Conservation (phyloP, 768 basidiomycete genomes). For the Podaxis sp. region DNA sequence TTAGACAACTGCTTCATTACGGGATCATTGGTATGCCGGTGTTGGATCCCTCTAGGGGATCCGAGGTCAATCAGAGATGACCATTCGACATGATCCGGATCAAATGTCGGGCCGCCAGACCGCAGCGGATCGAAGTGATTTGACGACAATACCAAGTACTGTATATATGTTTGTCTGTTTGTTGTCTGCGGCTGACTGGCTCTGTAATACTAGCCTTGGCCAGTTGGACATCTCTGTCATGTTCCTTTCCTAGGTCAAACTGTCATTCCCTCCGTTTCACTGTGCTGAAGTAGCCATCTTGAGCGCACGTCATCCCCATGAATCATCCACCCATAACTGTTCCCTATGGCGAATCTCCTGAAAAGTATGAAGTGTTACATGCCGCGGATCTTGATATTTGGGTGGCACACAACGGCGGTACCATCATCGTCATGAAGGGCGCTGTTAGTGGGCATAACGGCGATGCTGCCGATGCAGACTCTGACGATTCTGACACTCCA, state of each 20-base stretch:
- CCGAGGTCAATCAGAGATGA: too few relatives aligned
- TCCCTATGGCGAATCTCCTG: neutral
- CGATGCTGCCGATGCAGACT: neutral
- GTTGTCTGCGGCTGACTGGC: slow-evolving; percentile 4
- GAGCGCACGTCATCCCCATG: neutral
- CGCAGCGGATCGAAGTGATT: slow-evolving; percentile 1
- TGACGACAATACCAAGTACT: neutral
- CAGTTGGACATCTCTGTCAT: neutral
- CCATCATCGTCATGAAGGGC: slow-evolving; percentile 4
- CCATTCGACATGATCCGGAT: neutral
- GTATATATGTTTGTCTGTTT: slow-evolving; percentile 4
- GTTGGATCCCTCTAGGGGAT: neutral
- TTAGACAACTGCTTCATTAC: neutral
- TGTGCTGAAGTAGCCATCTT: neutral
- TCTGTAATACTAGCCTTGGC: neutral
- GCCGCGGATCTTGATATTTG: slow-evolving; percentile 8
- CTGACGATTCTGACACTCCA: neutral
- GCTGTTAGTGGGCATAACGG: neutral
- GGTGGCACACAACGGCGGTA: slow-evolving; percentile 4
- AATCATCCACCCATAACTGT: neutral
- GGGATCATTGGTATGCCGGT: neutral
- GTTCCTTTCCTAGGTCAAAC: neutral
- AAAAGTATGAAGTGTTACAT: neutral
- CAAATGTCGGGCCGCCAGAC: neutral
- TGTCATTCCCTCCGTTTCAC: neutral